Evolutionary conservation across 1,284 basidiomycete genomes (phyloP), one percentile per base, ranked within the genome.

Genomic region (Boletellus deceptivus): DNA sequence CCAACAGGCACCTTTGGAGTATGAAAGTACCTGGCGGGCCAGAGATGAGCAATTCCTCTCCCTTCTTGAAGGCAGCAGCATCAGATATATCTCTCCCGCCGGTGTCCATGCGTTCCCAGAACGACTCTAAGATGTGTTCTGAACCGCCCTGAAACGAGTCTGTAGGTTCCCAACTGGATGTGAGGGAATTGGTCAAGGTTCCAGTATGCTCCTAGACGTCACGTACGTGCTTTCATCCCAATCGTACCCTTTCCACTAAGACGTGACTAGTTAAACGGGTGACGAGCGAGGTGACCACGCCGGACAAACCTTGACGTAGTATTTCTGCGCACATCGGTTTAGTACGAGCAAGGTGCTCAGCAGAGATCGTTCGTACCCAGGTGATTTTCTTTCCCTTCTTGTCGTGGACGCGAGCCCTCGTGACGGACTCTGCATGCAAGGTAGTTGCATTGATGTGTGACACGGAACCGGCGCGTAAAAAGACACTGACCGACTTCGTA

Each of bases 401-500:
- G 48, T 62, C 73, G 17, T 70, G 55, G n/a, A 79, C 71, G 24
- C 71, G 71, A 31, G 84, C 84, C 52, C 72, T 70, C 11, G 73
- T 56, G 39, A 86, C 72, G 16, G 72, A 73, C 63, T 87, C 84
- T 86, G 58, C 5, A 47, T 17, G 43, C 29, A n/a, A 43, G 40
- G 14, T 13, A 24, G 35, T 38, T 34, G 27, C 1, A 11, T 20
- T 9, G 29, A 8, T 31, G 29, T 31, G 29, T 13, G 10, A 11
- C 29, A 31, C 22, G 10, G 5, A 27, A 17, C 14, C 14, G 42
- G 29, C 10, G 13, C 11, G 13, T 29, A 25, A 29, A 37, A 40
- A 33, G 38, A 44, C n/a, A 72, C 84, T 67, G 48, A 84, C 84
- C 85, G 53, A 87, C 84, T 79, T 84, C 84, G 64, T 86, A 87